phyloP scores from a whole-genome alignment of 768 basidiomycete species.

The Leccinum olivaceopallidum region DNA sequence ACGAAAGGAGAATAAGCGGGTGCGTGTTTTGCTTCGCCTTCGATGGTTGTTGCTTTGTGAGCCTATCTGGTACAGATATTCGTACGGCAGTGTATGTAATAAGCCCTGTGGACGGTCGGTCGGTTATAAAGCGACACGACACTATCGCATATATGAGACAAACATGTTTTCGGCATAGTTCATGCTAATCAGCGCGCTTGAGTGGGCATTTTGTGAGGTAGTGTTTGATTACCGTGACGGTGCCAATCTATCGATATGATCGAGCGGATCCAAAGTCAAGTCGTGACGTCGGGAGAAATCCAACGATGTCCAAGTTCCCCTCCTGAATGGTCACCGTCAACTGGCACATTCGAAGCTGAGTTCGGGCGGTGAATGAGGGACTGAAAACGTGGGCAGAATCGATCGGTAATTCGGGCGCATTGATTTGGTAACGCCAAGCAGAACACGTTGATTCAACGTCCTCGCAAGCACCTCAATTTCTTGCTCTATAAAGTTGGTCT shows the following conservation, averaged over 20 bases:
- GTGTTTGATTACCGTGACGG: background rate
- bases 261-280: background rate
- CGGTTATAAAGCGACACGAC: background rate
- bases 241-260: background rate
- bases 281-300: background rate
- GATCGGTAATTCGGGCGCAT: background rate
- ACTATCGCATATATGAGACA: background rate
- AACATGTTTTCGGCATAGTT: background rate
- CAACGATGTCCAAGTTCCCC: background rate
- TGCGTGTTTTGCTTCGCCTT: background rate
- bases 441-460: background rate
- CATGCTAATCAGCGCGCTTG: background rate
- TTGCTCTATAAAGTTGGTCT: background rate
- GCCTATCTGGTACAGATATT: background rate
- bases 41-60: background rate
- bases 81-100: background rate
- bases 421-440: conserved; percentile 2
- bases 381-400: background rate
- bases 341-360: background rate
- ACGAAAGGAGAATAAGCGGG: background rate
- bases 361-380: background rate
- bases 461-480: background rate
- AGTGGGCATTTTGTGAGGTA: background rate
- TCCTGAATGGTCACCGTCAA: background rate
- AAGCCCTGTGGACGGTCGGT: background rate